A percentile compares a stretch with the other conserved stretches of the same genome.
Evolutionary conservation across 2,329 filamentous ascomycete genomes (phyloP).

Genomic region (Fusarium brachygibbosum): DNA sequence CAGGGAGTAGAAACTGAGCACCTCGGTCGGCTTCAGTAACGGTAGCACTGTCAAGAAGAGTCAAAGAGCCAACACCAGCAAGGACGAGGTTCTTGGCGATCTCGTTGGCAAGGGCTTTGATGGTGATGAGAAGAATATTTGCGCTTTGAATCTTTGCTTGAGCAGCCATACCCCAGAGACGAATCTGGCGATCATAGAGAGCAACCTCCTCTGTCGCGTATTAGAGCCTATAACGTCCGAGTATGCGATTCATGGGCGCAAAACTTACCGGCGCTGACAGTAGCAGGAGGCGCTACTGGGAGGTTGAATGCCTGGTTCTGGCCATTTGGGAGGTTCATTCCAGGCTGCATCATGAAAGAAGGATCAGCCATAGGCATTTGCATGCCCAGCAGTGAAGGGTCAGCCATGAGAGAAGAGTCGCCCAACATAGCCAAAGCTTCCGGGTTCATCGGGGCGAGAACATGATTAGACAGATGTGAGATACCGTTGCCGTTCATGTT

Average conservation of each 20-base stretch:
- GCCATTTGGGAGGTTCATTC: constrained; percentile 51
- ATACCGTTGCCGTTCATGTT: constrained; percentile 35
- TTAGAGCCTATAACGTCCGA: constrained; percentile 20
- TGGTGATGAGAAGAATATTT: constrained; percentile 88
- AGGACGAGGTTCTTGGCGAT: constrained; percentile 98
- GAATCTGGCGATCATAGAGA: constrained; percentile 96
- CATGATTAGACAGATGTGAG: constrained; percentile 38
- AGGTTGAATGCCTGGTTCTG: constrained; percentile 45
- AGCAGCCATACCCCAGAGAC: constrained; percentile 95
- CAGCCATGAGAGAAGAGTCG: constrained; percentile 45
- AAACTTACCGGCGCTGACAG: constrained; percentile 54
- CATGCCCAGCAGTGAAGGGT: constrained; percentile 46
- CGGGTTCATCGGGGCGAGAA: constrained; percentile 44
- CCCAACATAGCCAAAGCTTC: constrained; percentile 47
- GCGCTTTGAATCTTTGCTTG: constrained; percentile 93
- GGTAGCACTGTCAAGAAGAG: constrained; percentile 82
- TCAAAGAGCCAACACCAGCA: constrained; percentile 90
- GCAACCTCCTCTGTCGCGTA: constrained; percentile 84
- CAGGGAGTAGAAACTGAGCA: constrained; percentile 83
- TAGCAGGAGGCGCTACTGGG: constrained; percentile 41
- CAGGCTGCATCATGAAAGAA: constrained; percentile 51
- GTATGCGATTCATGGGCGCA: not conserved
- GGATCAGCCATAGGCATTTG: constrained; percentile 48
- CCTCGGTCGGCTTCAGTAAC: constrained; percentile 86
- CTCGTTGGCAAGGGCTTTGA: constrained; percentile 91